Evolutionary conservation across 2,329 filamentous ascomycete species (phyloP).

Genomic region (Fusarium buharicum): DNA sequence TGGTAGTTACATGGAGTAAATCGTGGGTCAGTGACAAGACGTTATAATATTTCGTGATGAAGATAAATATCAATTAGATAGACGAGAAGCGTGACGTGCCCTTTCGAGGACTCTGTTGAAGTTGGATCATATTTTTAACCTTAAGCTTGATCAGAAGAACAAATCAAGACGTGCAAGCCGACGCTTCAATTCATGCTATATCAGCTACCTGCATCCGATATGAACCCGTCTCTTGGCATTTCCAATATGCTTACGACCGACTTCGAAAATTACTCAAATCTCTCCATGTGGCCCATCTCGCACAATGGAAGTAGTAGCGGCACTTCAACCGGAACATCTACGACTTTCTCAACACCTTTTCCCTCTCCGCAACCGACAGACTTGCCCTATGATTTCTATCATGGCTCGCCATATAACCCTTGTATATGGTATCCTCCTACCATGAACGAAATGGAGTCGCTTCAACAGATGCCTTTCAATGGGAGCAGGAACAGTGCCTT

Average conservation of each 20-base stretch:
- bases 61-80: not conserved
- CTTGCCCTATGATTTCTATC: constrained; percentile 35
- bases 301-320: constrained; percentile 20
- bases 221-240: too few species aligned
- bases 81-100: not conserved
- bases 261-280: not conserved
- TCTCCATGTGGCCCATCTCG: constrained; percentile 24
- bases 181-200: too few species aligned
- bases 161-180: too few species aligned
- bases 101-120: too few species aligned
- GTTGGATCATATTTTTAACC: too few species aligned
- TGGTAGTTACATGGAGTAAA: too few species aligned
- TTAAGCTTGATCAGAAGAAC: too few species aligned
- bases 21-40: too few species aligned
- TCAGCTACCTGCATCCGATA: too few species aligned
- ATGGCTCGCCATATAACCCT: constrained; percentile 11
- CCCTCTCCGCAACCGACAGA: constrained; percentile 25
- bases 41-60: not conserved
- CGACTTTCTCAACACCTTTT: constrained; percentile 19
- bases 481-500: constrained; percentile 28
- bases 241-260: too few species aligned
- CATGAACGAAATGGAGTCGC: constrained; percentile 24
- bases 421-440: constrained; percentile 35
- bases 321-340: constrained; percentile 18
- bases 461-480: constrained; percentile 11